Evolutionary conservation across 108 stramenopile species (phyloP), one percentile per base, ranked within the genome.

Genomic region (Conticribra guillardii): DNA sequence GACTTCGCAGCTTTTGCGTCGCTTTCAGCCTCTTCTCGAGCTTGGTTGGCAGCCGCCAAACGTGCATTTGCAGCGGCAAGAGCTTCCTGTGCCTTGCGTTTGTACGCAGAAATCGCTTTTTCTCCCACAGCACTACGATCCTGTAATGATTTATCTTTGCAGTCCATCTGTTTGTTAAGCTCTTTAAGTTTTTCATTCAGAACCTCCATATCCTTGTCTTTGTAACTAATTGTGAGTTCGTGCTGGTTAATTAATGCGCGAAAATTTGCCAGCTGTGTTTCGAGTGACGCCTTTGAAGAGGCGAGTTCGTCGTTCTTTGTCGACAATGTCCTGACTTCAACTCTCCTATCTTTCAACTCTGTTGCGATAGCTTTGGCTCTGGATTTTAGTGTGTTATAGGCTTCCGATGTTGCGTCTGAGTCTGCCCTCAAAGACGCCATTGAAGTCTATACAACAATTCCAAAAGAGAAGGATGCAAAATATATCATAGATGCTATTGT

Each of bases 1-100:
- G 80, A 70, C 52, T 84, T 85, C 1, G 93, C 90, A 19, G 87
- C 84, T 15, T 86, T 71, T 59, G 93, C 90, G 61, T 91, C 93
- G 37, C 88, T 62, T 69, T 94, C 93, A 3, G 91, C 91, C 77
- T 95, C 93, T 73, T 92, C 93, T 64, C 83, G 87, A 16, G 93
- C 87, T 62, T 90, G 89, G 24, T 90, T 84, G 23, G 93, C 89
- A 27, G 89, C 69, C 15, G 93, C 93, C 16, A 84, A 64, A 7
- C 93, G 82, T 9, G 91, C 68, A 63, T 95, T 95, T 33, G 93
- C 86, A 16, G 83, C 61, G 22, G 87, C 80, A 48, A 95, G 77
- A 14, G 90, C 83, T 32, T 85, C 83, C 63, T 92, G 93, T 14
- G 93, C 89, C 64, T 94, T 95, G 50, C 84, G 85, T 76, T 95